Percentiles rank a stretch among this genome's conserved stretches.
Evolutionary conservation across 116 monocot species (phyloP).

Genomic region (Cymodocea nodosa): DNA sequence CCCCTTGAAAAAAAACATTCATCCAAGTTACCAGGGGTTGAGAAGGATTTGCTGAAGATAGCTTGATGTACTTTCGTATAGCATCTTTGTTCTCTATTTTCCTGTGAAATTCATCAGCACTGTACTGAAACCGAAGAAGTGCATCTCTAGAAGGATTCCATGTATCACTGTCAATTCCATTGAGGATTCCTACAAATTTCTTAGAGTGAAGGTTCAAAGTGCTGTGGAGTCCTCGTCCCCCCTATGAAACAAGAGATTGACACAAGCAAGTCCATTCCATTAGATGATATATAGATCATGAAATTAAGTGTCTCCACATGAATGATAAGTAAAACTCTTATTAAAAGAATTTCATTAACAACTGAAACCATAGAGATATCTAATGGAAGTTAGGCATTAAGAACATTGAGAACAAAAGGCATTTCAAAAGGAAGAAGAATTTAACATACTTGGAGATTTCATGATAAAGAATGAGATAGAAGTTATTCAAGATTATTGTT

Average conservation of each 20-base stretch:
- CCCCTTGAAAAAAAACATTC: not conserved
- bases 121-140: conserved; percentile 49
- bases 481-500: too few species aligned
- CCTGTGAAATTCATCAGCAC: conserved; percentile 57
- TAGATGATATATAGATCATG: not conserved
- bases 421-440: too few species aligned
- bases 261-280: not conserved
- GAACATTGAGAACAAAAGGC: too few species aligned
- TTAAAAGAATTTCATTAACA: not conserved
- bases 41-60: conserved; percentile 38
- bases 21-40: conserved; percentile 57
- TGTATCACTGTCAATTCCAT: conserved; percentile 76
- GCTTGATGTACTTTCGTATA: conserved; percentile 41
- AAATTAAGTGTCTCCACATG: not conserved
- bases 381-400: too few species aligned
- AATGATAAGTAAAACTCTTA: not conserved
- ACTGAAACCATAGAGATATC: too few species aligned
- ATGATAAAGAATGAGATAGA: too few species aligned
- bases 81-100: conserved; percentile 64
- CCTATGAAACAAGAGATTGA: conserved; percentile 21
- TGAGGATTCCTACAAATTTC: conserved; percentile 81
- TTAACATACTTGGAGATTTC: too few species aligned
- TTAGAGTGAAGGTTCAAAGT: conserved; percentile 49
- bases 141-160: conserved; percentile 82
- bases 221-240: conserved; percentile 66